These are phyloP conservation scores for Inga laurina DNA, from an alignment of 306 rosid species.

Conservation along the genomic window DNA sequence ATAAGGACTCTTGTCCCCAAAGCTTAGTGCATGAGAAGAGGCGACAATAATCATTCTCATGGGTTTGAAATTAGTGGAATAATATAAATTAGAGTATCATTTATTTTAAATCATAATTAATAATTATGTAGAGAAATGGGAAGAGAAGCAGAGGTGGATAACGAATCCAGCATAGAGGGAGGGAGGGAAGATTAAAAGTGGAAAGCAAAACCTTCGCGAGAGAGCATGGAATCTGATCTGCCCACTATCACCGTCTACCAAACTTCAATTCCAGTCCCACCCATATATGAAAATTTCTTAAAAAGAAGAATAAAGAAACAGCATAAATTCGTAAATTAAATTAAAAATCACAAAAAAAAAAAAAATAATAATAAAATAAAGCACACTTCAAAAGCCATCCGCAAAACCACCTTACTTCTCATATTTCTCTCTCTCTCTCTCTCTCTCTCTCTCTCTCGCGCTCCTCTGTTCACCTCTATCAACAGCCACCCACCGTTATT, in stretches of 20 bases:
- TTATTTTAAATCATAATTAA: background rate
- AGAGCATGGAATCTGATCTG: constrained; percentile 78
- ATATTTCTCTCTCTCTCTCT: background rate
- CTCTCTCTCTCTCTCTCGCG: background rate
- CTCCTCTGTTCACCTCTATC: constrained; percentile 42
- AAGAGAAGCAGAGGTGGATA: constrained; percentile 39
- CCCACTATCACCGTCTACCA: constrained; percentile 32
- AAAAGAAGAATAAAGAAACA: background rate
- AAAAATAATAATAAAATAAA: background rate
- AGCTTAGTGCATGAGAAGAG: background rate
- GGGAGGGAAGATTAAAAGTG: constrained; percentile 33
- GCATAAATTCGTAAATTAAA: background rate
- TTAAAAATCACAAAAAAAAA: background rate
- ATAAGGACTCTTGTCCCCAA: constrained; percentile 22
- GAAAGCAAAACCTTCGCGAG: constrained; percentile 56
- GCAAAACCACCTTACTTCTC: constrained; percentile 11
- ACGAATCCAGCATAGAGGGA: constrained; percentile 39
- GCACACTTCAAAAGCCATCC: constrained; percentile 32
- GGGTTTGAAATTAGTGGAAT: constrained; percentile 12
- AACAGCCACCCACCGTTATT: constrained; percentile 42
- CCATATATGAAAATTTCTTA: background rate
- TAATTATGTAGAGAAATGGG: background rate
- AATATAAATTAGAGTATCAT: background rate
- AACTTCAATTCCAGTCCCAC: background rate
- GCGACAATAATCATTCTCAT: constrained; percentile 24